Evolutionary conservation across 2,329 filamentous ascomycete species (phyloP), one percentile per base, ranked within the genome.

Genomic region (Aureobasidium sp.): DNA sequence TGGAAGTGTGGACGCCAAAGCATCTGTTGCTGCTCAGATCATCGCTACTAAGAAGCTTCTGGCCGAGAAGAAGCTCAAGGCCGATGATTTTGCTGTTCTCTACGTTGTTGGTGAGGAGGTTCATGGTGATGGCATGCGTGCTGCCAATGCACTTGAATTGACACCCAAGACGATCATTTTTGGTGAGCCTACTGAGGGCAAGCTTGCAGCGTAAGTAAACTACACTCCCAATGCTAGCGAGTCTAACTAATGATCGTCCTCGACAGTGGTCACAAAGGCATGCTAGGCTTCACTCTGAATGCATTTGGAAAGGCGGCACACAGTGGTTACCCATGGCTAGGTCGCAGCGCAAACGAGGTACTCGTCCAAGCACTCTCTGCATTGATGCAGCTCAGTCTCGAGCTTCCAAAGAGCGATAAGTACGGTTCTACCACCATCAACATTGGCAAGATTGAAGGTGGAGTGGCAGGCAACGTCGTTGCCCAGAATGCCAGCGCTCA

Each of bases 351-450:
- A 8, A 94, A 91, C 69, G 89, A 91, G 65, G 80, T 91, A 58
- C 79, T 97, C 62, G 80, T 95, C 36, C 83, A 86, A n/a, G 90
- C 87, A 0, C 76, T 97, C 48, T 79, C 82, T 55, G 80, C 79
- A 13, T 74, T 96, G 29, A 78, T 90, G 62, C 79, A 85, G 27
- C 76, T 90, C 0, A 74, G 80, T 42, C 76, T 79, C 17, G 78
- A 91, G 47, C 77, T 97, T 1, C 92, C 91, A 0, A 83, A 81
- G 64, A 91, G 87, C 66, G 82, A 89, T 47, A 84, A 88, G 67
- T 95, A 89, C 69, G 94, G 94, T 2, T 88, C 89, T 66, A 95
- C 90, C 0, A 99, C 94, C 0, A 79, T 97, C 71, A 97, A 99
- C 67, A 82, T 97, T 48, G 94, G 93, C 0, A 75, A 77, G 10